A percentile compares a stretch with the other conserved stretches of the same genome.
phyloP scores from a whole-genome alignment of 768 basidiomycete species.

The Boletus sp. region DNA sequence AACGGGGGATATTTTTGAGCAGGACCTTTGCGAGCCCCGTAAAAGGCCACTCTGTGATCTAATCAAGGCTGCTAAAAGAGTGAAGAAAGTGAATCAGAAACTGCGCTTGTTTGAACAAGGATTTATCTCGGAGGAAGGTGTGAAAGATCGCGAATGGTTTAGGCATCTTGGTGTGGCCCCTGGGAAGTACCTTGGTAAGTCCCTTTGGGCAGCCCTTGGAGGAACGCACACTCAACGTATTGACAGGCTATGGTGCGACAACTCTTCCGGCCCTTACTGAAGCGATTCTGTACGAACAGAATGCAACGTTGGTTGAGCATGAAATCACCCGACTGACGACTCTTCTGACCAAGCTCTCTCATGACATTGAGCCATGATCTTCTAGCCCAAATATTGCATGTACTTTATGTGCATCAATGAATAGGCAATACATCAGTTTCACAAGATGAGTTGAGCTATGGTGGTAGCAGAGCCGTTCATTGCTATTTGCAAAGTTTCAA shows the following conservation, averaged over 20 bases:
- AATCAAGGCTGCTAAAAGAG: constrained; percentile 56
- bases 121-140: constrained; percentile 75
- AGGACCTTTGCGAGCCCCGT: constrained; percentile 13
- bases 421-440: neutral
- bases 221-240: neutral
- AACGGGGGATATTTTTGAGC: neutral
- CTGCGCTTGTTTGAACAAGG: constrained; percentile 73
- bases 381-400: neutral
- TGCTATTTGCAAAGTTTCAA: too few relatives aligned
- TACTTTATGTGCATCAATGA: neutral
- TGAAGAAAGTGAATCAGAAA: constrained; percentile 61
- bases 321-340: constrained; percentile 57
- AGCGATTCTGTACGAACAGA: constrained; percentile 67
- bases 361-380: constrained; percentile 21
- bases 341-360: constrained; percentile 54
- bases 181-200: constrained; percentile 77
- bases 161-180: constrained; percentile 83
- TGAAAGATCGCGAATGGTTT: constrained; percentile 85
- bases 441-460: too few relatives aligned
- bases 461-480: too few relatives aligned
- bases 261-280: constrained; percentile 81
- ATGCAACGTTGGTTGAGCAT: constrained; percentile 54
- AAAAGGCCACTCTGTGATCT: constrained; percentile 43
- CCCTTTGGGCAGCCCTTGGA: neutral
- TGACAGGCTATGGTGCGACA: constrained; percentile 76